Conservation (phyloP, 257 asterid genomes). For the Penstemon barbatus region DNA sequence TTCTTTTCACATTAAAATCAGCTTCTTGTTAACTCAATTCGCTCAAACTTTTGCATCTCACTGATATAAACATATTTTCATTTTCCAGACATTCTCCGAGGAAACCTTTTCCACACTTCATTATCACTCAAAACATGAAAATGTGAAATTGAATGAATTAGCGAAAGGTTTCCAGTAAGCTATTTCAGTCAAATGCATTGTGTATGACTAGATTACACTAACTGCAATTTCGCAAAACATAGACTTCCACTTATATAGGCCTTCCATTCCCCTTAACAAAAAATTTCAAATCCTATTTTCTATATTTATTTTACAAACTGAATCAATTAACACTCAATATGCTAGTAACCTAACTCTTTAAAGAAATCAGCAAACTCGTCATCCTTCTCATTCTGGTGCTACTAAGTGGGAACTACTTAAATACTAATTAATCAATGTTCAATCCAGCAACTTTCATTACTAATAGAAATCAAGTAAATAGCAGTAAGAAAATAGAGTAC, state of each 20-base stretch:
- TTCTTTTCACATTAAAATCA: no score
- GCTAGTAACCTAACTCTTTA: neutral
- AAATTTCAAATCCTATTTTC: neutral
- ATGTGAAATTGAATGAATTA: no score
- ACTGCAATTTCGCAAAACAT: neutral
- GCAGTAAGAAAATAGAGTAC: neutral
- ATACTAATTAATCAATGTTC: no score
- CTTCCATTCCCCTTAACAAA: slow-evolving; percentile 9
- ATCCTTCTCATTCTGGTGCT: neutral
- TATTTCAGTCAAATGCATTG: neutral
- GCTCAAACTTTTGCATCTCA: no score
- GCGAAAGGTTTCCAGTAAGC: no score
- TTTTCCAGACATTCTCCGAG: no score
- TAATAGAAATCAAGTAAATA: no score
- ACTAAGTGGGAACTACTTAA: neutral
- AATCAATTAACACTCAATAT: neutral
- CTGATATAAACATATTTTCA: no score
- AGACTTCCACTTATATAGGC: neutral
- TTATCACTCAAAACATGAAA: no score
- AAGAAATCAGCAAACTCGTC: neutral
- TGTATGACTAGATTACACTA: neutral
- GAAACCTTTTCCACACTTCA: no score
- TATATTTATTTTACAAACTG: neutral
- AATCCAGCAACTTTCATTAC: no score
- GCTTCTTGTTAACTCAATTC: no score